These are phyloP conservation scores for Endothia cerciana DNA, from an alignment of 2,329 filamentous ascomycete genomes.

Conservation along the genomic window DNA sequence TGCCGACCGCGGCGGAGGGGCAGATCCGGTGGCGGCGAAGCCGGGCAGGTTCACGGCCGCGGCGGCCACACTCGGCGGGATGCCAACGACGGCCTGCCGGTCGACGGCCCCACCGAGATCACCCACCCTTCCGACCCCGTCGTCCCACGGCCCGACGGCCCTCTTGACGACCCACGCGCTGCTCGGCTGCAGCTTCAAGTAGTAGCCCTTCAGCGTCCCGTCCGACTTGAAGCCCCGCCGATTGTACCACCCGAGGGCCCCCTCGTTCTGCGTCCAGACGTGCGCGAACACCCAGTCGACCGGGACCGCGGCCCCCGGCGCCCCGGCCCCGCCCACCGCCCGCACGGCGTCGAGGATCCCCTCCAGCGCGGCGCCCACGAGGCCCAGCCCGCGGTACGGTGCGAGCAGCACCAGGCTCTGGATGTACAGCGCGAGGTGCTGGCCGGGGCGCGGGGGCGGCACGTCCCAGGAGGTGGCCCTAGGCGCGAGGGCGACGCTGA, in stretches of 20 bases:
- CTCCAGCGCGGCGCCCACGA: conserved; percentile 61
- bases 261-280: conserved; percentile 69
- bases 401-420: conserved; percentile 66
- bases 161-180: conserved; percentile 64
- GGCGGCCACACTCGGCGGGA: conserved; percentile 35
- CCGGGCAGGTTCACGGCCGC: conserved; percentile 35
- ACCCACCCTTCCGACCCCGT: conserved; percentile 3
- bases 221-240: conserved; percentile 59
- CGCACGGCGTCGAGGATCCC: conserved; percentile 49
- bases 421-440: conserved; percentile 61
- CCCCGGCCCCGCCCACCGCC: conserved; percentile 39
- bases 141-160: conserved; percentile 40
- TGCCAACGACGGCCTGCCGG: neutral
- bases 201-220: conserved; percentile 60
- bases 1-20: conserved; percentile 23
- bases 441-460: conserved; percentile 29
- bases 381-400: conserved; percentile 63
- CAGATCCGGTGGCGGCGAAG: conserved; percentile 16
- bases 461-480: conserved; percentile 8
- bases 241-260: conserved; percentile 66
- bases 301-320: conserved; percentile 7
- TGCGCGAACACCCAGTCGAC: conserved; percentile 55
- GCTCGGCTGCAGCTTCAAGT: conserved; percentile 63
- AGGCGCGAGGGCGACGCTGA: conserved; percentile 22
- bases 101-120: conserved; percentile 28